Evolutionary conservation across 306 rosid species (phyloP).

Genomic region (Alnus glutinosa): DNA sequence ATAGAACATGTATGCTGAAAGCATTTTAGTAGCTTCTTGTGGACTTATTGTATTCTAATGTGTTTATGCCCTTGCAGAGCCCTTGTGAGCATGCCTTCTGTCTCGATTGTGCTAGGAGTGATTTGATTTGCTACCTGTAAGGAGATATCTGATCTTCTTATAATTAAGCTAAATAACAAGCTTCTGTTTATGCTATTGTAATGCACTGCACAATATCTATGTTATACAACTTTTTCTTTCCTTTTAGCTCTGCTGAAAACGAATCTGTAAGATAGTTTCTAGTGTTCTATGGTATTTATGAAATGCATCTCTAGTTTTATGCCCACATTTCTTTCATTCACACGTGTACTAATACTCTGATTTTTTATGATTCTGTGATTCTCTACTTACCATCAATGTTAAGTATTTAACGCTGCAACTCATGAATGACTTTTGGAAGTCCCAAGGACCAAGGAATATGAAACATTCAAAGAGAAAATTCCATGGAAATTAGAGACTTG

Average conservation of each 20-base stretch:
- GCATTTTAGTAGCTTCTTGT: constrained; percentile 17
- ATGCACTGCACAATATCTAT: neutral
- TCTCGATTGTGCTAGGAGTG: constrained; percentile 96
- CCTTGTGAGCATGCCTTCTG: constrained; percentile 99
- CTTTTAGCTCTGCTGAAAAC: neutral
- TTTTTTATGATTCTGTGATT: neutral
- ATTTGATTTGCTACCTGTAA: constrained; percentile 92
- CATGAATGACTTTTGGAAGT: neutral
- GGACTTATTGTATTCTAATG: constrained; percentile 21
- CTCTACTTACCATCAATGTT: neutral
- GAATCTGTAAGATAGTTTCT: neutral
- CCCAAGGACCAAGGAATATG: neutral
- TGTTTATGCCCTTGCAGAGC: constrained; percentile 65
- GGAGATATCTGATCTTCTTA: constrained; percentile 39
- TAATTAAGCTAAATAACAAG: neutral
- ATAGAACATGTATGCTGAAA: constrained; percentile 14
- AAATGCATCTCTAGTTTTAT: neutral
- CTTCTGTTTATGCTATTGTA: neutral
- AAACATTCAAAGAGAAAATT: neutral
- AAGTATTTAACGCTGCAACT: neutral
- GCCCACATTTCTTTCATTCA: neutral
- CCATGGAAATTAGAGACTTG: neutral
- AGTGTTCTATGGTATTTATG: neutral
- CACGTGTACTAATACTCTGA: neutral
- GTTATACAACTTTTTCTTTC: constrained; percentile 7